Conservation (phyloP, 768 basidiomycete species). For the Lactarius vividus region DNA sequence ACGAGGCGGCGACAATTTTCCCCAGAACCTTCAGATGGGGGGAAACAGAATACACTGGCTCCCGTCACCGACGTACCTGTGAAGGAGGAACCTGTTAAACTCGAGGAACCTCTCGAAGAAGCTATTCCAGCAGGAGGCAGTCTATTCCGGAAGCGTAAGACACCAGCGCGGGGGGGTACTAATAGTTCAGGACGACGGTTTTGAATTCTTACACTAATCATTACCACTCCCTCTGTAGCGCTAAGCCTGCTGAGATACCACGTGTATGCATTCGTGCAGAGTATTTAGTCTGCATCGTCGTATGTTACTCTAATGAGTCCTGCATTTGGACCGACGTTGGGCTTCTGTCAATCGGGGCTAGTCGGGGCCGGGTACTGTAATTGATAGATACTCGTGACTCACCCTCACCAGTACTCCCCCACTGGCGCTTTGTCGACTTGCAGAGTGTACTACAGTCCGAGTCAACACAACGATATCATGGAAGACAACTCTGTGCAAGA, state of each 20-base stretch:
- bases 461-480: neutral
- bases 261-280: neutral
- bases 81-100: constrained; percentile 23
- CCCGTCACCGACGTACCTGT: neutral
- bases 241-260: neutral
- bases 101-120: constrained; percentile 11
- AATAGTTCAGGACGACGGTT: constrained; percentile 24
- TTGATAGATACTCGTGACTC: constrained; percentile 15
- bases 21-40: neutral
- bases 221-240: neutral
- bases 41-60: neutral
- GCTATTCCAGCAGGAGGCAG: constrained; percentile 10
- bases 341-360: neutral
- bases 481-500: neutral
- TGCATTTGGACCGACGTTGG: neutral
- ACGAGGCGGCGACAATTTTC: neutral
- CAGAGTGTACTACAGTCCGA: neutral
- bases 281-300: neutral
- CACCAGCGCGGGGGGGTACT: constrained; percentile 18
- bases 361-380: neutral
- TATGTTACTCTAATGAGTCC: neutral
- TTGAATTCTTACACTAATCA: neutral
- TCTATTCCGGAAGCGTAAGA: constrained; percentile 26
- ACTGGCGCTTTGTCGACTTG: neutral
- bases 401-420: neutral